These are phyloP conservation scores for Gyrodon tennesseensis DNA, from an alignment of 1,284 basidiomycete genomes.

Conservation along the genomic window DNA sequence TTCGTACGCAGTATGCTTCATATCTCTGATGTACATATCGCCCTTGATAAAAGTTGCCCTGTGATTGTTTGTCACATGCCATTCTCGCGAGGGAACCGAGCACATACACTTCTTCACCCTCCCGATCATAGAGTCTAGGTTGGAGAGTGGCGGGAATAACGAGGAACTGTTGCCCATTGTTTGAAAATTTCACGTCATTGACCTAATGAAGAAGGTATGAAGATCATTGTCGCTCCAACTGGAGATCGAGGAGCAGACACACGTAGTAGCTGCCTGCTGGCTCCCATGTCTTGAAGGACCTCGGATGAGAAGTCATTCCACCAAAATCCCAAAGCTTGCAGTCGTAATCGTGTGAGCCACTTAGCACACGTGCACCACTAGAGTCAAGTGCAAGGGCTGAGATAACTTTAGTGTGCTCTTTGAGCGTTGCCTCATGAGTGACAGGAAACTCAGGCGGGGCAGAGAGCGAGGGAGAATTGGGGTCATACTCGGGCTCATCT, in stretches of 20 bases:
- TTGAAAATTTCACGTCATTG: slow-evolving; percentile 85
- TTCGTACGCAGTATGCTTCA: slow-evolving; percentile 90
- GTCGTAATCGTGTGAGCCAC: slow-evolving; percentile 96
- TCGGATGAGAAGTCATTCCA: slow-evolving; percentile 87
- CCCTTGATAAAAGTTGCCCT: slow-evolving; percentile 92
- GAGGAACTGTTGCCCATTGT: slow-evolving; percentile 81
- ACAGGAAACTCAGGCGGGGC: slow-evolving; percentile 69
- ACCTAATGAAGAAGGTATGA: slow-evolving; percentile 57
- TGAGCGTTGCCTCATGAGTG: slow-evolving; percentile 85
- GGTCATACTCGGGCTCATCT: slow-evolving; percentile 65
- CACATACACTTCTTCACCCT: slow-evolving; percentile 86
- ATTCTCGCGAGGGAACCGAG: slow-evolving; percentile 30
- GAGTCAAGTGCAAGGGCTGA: slow-evolving; percentile 91
- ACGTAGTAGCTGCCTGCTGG: slow-evolving; percentile 93
- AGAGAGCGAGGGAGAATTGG: slow-evolving; percentile 41
- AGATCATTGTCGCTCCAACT: slow-evolving; percentile 1
- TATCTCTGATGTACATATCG: slow-evolving; percentile 97
- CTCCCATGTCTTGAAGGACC: slow-evolving; percentile 96
- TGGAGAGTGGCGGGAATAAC: slow-evolving; percentile 87
- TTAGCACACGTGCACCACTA: slow-evolving; percentile 87
- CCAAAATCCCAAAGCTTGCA: slow-evolving; percentile 99
- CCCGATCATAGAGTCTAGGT: slow-evolving; percentile 84
- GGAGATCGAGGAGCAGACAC: slow-evolving; percentile 42
- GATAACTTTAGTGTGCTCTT: slow-evolving; percentile 94
- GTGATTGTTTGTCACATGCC: slow-evolving; percentile 53